Evolutionary conservation across 441 rosid species (phyloP), one percentile per base, ranked within the genome.

Genomic region (California macrophylla): DNA sequence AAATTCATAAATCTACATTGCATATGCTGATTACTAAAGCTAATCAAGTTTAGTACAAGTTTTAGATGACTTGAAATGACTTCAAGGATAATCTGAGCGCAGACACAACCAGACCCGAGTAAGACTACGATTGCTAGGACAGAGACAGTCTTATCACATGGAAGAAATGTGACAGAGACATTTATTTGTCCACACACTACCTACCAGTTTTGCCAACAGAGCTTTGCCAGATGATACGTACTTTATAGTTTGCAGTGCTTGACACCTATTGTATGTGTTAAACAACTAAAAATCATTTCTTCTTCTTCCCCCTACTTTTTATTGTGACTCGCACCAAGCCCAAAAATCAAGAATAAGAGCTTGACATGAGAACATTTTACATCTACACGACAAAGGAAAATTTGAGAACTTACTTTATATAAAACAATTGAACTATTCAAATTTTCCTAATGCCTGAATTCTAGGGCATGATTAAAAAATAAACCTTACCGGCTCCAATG

Each of bases 401-500:
- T 21, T 54, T 20, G 15, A 3, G 13, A n/a, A 3, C 26, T 20
- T 54, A 54, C 25, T 54, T 54, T 54, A 54, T 54, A 23, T 54
- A 16, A 6, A 54, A 8, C 12, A 54, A 21, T 54, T 9, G 61
- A 54, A 16, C 12, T 54, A 54, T 54, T 54, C 24, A 54, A 18
- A 54, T 13, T 54, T 54, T 54, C n/a, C 47, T 64, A 9, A 65
- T 58, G 61, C 21, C 23, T 21, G 12, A 18, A 34, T 21, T 54
- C 36, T 66, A 29, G 32, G 30, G 72, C 38, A 32, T 16, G 23
- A 21, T 40, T 5, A 68, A 69, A 54, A 66, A 56, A 13, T 24
- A 21, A 69, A 69, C 28, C 72, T 78, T 76, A 91, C 97, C 97
- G 36, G 97, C 98, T 84, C 98, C 98, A 75, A 94, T 94, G 81